phyloP scores from a whole-genome alignment of 2,329 filamentous ascomycete species.

The Aphanocladium album region DNA sequence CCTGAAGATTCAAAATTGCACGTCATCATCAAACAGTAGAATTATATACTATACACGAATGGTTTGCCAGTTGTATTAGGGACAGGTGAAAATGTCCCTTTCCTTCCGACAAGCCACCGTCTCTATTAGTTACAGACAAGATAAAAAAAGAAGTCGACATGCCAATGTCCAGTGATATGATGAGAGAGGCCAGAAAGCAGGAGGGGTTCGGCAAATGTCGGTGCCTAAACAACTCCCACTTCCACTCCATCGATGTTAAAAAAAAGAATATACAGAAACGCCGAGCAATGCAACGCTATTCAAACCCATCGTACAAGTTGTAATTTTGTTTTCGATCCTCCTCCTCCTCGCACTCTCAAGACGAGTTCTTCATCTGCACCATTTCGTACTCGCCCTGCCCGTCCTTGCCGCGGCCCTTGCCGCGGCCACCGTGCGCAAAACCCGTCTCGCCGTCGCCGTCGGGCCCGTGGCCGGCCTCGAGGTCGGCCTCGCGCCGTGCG shows the following conservation, averaged over 20 bases:
- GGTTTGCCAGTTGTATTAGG: not conserved
- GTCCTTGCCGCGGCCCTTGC: slow-evolving; percentile 49
- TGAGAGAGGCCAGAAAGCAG: not conserved
- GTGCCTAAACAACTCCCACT: no score
- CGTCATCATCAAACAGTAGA: not conserved
- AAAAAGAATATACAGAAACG: slow-evolving; percentile 23
- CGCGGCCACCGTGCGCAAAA: slow-evolving; percentile 41
- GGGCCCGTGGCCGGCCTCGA: slow-evolving; percentile 19
- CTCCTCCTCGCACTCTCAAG: not conserved
- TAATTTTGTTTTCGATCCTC: no score
- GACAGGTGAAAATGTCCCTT: no score
- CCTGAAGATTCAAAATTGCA: not conserved
- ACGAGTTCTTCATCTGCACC: slow-evolving; percentile 43
- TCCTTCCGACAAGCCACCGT: not conserved
- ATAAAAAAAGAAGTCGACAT: not conserved
- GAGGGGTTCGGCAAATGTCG: no score
- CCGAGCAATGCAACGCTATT: slow-evolving; percentile 31
- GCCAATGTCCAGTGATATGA: not conserved
- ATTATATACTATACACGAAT: not conserved
- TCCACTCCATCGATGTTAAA: not conserved
- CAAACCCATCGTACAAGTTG: slow-evolving; percentile 14
- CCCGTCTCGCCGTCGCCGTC: slow-evolving; percentile 44
- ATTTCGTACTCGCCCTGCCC: slow-evolving; percentile 62
- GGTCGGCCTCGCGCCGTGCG: slow-evolving; percentile 15
- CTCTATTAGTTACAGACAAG: not conserved